These are phyloP conservation scores for Candida glucosophila DNA, from an alignment of 1,139 yeast genomes.

Conservation along the genomic window DNA sequence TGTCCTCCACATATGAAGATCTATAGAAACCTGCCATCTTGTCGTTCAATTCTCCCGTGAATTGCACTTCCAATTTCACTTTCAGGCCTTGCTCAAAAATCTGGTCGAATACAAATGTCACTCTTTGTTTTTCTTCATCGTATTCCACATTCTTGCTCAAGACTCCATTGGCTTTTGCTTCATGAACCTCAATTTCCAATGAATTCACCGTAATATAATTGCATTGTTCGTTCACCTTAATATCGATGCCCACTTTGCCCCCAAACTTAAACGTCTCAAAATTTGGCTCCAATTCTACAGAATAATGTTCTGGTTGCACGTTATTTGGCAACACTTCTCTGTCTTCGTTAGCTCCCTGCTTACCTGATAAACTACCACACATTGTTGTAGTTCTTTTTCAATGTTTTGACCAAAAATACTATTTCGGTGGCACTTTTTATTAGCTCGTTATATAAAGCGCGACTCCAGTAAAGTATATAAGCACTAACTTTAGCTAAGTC, in stretches of 20 bases:
- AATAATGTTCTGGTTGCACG: constrained; percentile 67
- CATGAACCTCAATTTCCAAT: constrained; percentile 54
- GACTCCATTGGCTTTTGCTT: constrained; percentile 38
- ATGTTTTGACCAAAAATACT: too few species aligned
- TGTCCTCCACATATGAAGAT: constrained; percentile 56
- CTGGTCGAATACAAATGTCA: constrained; percentile 50
- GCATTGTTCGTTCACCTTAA: constrained; percentile 51
- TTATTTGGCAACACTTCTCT: constrained; percentile 67
- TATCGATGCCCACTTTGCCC: constrained; percentile 58
- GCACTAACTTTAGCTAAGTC: too few species aligned
- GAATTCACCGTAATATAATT: constrained; percentile 48
- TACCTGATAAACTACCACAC: too few species aligned
- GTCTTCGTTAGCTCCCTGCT: constrained; percentile 17
- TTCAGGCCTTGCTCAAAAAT: constrained; percentile 36
- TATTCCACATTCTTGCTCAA: constrained; percentile 20
- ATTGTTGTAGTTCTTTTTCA: constrained; percentile 2
- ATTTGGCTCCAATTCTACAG: constrained; percentile 64
- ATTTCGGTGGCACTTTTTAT: too few species aligned
- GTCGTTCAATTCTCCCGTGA: constrained; percentile 66
- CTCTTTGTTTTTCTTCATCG: constrained; percentile 55
- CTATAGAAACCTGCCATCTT: constrained; percentile 86
- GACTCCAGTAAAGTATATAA: too few species aligned
- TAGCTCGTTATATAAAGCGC: too few species aligned
- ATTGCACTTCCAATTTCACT: constrained; percentile 42
- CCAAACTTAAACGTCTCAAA: constrained; percentile 61